Base-by-base conservation (phyloP, 768 basidiomycete species). In the Phylloporus rhodoxanthus region DNA sequence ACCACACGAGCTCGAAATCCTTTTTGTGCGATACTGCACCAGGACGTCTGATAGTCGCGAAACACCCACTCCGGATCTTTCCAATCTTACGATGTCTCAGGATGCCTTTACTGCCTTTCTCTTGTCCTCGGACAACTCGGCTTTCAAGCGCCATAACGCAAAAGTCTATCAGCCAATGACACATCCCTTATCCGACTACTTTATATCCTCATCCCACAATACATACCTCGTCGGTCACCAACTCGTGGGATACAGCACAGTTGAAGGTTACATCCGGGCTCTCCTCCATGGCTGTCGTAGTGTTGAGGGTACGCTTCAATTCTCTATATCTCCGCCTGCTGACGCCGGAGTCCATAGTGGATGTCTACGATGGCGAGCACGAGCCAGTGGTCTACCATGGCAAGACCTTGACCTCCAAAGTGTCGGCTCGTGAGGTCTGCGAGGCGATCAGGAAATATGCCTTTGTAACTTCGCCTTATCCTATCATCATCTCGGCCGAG, bases 251-350 rank as follows among this genome's bases (percentile, higher is more conserved):
- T 81, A 85, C 26, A 91, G 88, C 53, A 93, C 93, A 0, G 81
- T 91, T 23, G 94, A 96, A 61, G 82, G 95, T 0, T 98, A 98
- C 64, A 92, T 97, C 48, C 76, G 95, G 0, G 93, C 93, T 1
- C 71, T 97, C 34, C 73, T 96, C 36, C 88, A 87, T 43, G 81
- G 90, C 30, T 95, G 93, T 64, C 79, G 94, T n/a, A 91, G 88
- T 48, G 94, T 98, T 25, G 94, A 98, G 68, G 67, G 94, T 93
- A 58, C 56, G 87, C 77, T n/a, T 26, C 44, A 29, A 5, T 20
- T 34, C 41, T 43, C 26, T 39, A 37, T 37, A 5, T 26, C 21
- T 23, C 39, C 45, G 19, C 30, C 41, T 8, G 40, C 29, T 45
- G 25, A 48, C 34, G 8, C 34, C 26, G 0, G 2, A 26, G 6